Conservation (phyloP, 2,329 filamentous ascomycete species). For the Dactylellina parvicollis region DNA sequence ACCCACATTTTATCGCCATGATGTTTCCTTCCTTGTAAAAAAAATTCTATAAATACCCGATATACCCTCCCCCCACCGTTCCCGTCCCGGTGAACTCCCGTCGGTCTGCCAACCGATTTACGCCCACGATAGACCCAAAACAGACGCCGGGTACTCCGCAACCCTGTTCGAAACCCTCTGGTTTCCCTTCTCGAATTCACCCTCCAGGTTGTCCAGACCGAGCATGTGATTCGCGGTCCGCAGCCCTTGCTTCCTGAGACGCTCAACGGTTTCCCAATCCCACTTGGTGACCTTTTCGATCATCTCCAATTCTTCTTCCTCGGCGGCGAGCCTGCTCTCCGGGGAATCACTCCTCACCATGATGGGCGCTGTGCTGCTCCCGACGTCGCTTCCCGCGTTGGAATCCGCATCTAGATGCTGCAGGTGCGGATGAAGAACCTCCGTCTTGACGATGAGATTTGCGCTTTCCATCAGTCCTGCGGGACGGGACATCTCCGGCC, state of each 20-base stretch:
- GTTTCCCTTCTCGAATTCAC: slow-evolving; percentile 56
- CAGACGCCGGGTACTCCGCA: slow-evolving; percentile 27
- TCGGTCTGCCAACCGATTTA: not conserved
- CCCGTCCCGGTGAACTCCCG: not conserved
- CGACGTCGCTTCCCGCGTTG: slow-evolving; percentile 40
- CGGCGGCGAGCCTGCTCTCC: slow-evolving; percentile 24
- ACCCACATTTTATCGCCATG: slow-evolving; percentile 7
- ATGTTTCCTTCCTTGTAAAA: not conserved
- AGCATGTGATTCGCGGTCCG: slow-evolving; percentile 59
- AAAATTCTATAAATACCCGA: slow-evolving; percentile 15
- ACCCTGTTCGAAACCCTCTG: slow-evolving; percentile 47
- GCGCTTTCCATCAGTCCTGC: slow-evolving; percentile 51
- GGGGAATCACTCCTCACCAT: slow-evolving; percentile 19
- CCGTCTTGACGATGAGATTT: slow-evolving; percentile 44
- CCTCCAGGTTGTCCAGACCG: slow-evolving; percentile 55
- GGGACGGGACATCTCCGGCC: not conserved
- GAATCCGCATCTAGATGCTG: slow-evolving; percentile 49
- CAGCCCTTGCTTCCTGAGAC: slow-evolving; percentile 60
- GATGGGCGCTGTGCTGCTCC: slow-evolving; percentile 19
- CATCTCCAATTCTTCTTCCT: slow-evolving; percentile 53
- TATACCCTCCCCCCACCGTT: not conserved
- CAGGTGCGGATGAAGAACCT: slow-evolving; percentile 47
- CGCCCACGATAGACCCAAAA: slow-evolving; percentile 52
- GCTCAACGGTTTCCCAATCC: slow-evolving; percentile 60
- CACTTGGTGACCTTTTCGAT: slow-evolving; percentile 42